Base-by-base conservation (phyloP, 352 stramenopile species). In the Phytophthora foliorum region DNA sequence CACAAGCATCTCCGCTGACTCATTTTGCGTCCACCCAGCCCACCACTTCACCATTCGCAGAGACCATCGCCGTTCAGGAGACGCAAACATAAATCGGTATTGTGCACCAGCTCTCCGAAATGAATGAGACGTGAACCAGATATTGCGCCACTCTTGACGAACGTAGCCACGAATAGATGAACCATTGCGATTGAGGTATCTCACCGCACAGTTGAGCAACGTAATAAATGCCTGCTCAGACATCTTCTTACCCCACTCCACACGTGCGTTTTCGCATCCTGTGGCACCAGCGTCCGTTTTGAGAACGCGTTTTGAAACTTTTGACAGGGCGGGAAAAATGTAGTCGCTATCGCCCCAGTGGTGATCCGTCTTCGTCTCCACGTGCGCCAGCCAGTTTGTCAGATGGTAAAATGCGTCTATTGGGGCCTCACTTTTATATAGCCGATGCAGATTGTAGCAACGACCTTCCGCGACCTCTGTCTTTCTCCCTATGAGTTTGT, bases 211-310 rank as follows among this genome's bases (percentile, higher is more conserved):
- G 14, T 65, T 66, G 7, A 66, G 48, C 3, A 67, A 38, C 0
- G 38, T 59, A n/a, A 67, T 48, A 24, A 60, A 60, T 1, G 9
- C 39, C 19, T 67, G 29, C n/a, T 55, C 41, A 4, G 38, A 55
- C 41, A 60, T 67, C n/a, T 67, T 59, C 10, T 67, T 67, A 14
- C 49, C 58, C 39, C 49, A 67, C 13, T 67, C 27, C 3, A 59
- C 46, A n/a, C 49, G 48, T 5, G 21, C 49, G 34, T 67, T 59
- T 8, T 60, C 38, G 39, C 58, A 60, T 6, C 58, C 49, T 4
- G 58, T 59, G 6, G 29, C 17, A 6, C 21, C 5, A 4, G 29
- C 1, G 3, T n/a, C n/a, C n/a, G n/a, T n/a, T n/a, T n/a, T n/a
- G n/a, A 66, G 25, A 39, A 52, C 58, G 6, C 4, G 22, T 17